These are phyloP conservation scores for Eucalyptus tenuipes DNA, from an alignment of 345 rosid genomes.

Conservation along the genomic window DNA sequence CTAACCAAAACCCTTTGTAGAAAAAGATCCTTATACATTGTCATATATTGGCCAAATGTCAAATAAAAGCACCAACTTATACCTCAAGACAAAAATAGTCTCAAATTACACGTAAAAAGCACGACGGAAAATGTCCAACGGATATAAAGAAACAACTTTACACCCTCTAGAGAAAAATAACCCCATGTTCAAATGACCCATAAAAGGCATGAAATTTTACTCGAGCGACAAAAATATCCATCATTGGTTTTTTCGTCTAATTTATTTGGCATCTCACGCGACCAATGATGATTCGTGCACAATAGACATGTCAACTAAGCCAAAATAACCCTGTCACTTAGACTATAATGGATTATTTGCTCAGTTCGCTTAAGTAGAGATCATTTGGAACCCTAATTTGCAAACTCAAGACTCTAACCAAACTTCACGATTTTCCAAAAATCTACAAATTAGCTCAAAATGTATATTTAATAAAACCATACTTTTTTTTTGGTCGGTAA, in stretches of 20 bases:
- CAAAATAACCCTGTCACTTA: background rate
- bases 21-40: background rate
- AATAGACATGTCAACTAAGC: background rate
- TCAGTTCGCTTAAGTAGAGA: background rate
- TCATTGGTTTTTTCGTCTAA: background rate
- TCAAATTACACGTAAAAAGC: too few species aligned
- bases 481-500: too few species aligned
- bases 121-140: too few species aligned
- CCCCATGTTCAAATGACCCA: accelerated
- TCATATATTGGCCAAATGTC: background rate
- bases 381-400: background rate
- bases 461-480: background rate
- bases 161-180: background rate
- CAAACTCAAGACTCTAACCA: background rate
- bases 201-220: background rate
- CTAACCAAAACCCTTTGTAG: too few species aligned
- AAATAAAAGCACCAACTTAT: background rate
- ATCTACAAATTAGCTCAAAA: background rate
- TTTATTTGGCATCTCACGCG: background rate
- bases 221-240: background rate
- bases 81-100: background rate
- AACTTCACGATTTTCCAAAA: background rate
- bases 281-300: background rate
- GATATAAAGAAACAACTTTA: too few species aligned
- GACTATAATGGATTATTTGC: background rate